A percentile compares a stretch with the other conserved stretches of the same genome.
phyloP scores from a whole-genome alignment of 306 rosid genomes.

The Vigna nakashimae region DNA sequence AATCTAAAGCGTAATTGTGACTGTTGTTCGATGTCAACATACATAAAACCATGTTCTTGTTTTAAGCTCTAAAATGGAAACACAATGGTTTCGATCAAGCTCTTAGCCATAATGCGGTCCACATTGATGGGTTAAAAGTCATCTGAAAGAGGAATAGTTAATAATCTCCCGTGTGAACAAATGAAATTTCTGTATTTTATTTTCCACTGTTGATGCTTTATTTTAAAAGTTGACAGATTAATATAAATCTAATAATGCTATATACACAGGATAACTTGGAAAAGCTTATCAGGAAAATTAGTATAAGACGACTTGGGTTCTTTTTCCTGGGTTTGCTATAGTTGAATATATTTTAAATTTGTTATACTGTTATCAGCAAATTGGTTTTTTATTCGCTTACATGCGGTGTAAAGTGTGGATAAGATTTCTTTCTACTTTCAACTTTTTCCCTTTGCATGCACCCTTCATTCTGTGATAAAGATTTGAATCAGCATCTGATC shows the following conservation, averaged over 20 bases:
- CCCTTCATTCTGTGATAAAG: slow-evolving; percentile 44
- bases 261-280: not conserved
- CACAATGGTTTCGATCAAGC: not conserved
- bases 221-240: not conserved
- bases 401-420: slow-evolving; percentile 74
- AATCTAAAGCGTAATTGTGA: slow-evolving; percentile 29
- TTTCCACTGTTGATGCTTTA: not conserved
- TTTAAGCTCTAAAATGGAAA: not conserved
- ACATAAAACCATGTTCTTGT: slow-evolving; percentile 5
- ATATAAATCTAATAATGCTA: not conserved
- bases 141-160: slow-evolving; percentile 10
- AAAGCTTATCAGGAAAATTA: slow-evolving; percentile 28
- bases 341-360: slow-evolving; percentile 31
- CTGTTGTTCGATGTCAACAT: slow-evolving; percentile 25
- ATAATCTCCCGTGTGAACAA: not conserved
- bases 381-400: slow-evolving; percentile 39
- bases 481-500: slow-evolving; percentile 51
- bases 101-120: slow-evolving; percentile 3
- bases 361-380: not conserved
- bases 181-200: not conserved
- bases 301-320: not conserved
- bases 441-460: slow-evolving; percentile 27
- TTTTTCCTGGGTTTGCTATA: not conserved
- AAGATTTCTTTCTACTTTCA: slow-evolving; percentile 48
- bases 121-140: slow-evolving; percentile 7